Conservation (phyloP, 1,284 basidiomycete genomes). For the Schizophyllum commune region DNA sequence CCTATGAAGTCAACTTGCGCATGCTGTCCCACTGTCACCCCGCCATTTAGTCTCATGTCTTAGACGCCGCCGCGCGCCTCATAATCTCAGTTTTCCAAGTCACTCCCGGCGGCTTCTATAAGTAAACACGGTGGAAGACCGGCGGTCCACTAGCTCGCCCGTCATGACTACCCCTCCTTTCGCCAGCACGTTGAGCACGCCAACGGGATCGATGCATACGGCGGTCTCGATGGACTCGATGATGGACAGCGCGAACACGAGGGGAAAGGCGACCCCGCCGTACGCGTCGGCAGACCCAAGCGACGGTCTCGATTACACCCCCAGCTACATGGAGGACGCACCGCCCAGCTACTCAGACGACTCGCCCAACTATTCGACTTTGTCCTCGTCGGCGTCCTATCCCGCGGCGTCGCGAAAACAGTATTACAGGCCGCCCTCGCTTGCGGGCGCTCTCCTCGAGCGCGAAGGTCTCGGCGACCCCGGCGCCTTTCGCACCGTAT, state of each 20-base stretch:
- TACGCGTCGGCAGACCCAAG: no score
- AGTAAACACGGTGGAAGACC: background rate
- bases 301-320: background rate
- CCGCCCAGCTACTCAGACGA: background rate
- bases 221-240: no score
- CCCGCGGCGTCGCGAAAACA: background rate
- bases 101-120: background rate
- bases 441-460: background rate
- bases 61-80: background rate
- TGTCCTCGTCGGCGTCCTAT: background rate
- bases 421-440: background rate
- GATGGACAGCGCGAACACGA: no score
- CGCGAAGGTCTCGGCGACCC: background rate
- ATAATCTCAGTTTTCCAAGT: background rate
- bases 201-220: no score
- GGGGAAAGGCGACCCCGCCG: no score
- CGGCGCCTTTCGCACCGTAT: background rate
- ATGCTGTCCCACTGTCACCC: no score
- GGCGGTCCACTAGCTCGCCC: background rate
- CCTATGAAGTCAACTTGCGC: no score
- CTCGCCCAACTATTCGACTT: background rate
- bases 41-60: background rate
- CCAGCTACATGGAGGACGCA: background rate
- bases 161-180: background rate
- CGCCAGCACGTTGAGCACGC: background rate